These are phyloP conservation scores for Coemansia sp. DNA, from an alignment of 192 early-diverging fungal species.

Conservation along the genomic window DNA sequence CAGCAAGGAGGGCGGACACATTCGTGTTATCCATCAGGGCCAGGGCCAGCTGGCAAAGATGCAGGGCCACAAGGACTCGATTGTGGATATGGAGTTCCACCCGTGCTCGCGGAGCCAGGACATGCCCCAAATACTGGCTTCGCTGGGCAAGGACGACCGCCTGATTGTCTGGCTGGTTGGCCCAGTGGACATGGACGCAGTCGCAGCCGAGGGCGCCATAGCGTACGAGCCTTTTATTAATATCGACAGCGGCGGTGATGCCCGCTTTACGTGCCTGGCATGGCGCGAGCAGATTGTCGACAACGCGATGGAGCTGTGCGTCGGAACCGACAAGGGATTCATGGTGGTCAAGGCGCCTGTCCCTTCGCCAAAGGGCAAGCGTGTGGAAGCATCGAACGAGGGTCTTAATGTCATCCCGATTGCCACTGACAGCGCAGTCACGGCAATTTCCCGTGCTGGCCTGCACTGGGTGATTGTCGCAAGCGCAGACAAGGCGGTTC, in stretches of 20 bases:
- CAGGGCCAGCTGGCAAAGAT: conserved; percentile 47
- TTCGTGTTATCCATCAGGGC: conserved; percentile 48
- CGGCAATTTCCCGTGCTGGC: conserved; percentile 39
- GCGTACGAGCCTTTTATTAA: conserved; percentile 47
- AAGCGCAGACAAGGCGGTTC: conserved; percentile 24
- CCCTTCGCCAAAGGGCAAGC: conserved; percentile 23
- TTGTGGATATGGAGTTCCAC: conserved; percentile 49
- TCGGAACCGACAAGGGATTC: conserved; percentile 43
- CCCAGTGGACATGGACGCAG: conserved; percentile 21
- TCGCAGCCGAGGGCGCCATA: conserved; percentile 30
- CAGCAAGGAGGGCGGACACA: conserved; percentile 48
- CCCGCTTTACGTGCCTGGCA: conserved; percentile 36
- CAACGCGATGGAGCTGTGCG: conserved; percentile 40
- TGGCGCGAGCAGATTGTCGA: conserved; percentile 28
- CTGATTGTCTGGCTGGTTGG: conserved; percentile 45
- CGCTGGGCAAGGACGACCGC: conserved; percentile 50
- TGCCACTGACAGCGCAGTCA: conserved; percentile 39
- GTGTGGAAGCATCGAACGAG: conserved; percentile 24
- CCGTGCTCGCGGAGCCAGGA: conserved; percentile 35
- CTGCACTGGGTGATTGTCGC: conserved; percentile 36
- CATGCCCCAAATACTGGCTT: conserved; percentile 44
- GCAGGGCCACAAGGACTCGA: conserved; percentile 45
- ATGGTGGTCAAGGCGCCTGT: conserved; percentile 40
- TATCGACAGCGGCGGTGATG: conserved; percentile 43
- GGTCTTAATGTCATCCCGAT: conserved; percentile 41